Conservation (phyloP, 2,329 filamentous ascomycete genomes). For the Colletotrichum ledebouriae region DNA sequence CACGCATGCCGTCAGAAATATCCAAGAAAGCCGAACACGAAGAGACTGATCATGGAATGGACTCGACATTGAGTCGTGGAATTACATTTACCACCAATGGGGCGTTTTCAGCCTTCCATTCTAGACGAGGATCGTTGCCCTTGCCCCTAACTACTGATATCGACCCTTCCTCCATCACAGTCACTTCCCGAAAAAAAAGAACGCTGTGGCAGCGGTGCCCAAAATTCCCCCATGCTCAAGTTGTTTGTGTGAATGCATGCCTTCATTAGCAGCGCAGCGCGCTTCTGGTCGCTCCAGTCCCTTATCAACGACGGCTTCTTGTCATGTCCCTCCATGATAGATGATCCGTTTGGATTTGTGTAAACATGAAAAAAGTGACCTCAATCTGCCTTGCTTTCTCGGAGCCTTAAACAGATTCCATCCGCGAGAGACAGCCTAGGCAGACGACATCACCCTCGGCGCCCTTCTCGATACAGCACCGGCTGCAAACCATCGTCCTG, state of each 20-base stretch:
- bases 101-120: slow-evolving; percentile 15
- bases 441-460: slow-evolving; percentile 76
- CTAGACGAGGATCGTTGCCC: slow-evolving; percentile 2
- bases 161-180: slow-evolving; percentile 12
- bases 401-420: slow-evolving; percentile 54
- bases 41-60: not conserved
- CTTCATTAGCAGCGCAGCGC: slow-evolving; percentile 39
- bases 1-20: too few species aligned
- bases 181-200: not conserved
- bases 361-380: not conserved
- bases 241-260: slow-evolving; percentile 28
- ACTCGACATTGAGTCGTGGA: slow-evolving; percentile 13
- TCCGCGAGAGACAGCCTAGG: slow-evolving; percentile 69
- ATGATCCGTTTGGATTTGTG: slow-evolving; percentile 15
- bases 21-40: not conserved
- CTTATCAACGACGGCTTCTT: slow-evolving; percentile 2
- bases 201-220: slow-evolving; percentile 30
- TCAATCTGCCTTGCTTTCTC: not conserved
- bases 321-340: slow-evolving; percentile 1
- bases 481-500: slow-evolving; percentile 71
- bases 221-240: slow-evolving; percentile 7
- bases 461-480: slow-evolving; percentile 76
- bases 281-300: not conserved
- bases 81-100: slow-evolving; percentile 29
- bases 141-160: not conserved